Evolutionary conservation across 2,329 filamentous ascomycete species (phyloP).

Genomic region (Coniochaeta sp.): DNA sequence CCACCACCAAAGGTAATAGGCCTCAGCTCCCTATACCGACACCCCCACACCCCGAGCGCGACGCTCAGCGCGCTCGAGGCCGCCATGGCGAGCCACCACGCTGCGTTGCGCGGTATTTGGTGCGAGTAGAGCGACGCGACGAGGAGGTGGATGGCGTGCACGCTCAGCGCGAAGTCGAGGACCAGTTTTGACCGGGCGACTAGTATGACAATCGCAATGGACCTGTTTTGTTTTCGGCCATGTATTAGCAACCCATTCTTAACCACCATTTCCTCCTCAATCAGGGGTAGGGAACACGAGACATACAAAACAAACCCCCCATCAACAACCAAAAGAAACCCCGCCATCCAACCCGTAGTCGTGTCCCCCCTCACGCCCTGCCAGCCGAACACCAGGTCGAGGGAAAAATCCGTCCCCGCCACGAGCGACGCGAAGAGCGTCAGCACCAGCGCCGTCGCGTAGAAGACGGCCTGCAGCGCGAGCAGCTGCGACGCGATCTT

Average conservation of each 20-base stretch:
- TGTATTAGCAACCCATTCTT: no score
- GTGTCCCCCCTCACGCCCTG: constrained; percentile 52
- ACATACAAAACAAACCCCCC: constrained; percentile 45
- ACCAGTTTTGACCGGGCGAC: constrained; percentile 89
- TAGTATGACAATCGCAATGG: constrained; percentile 74
- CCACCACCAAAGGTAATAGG: constrained; percentile 78
- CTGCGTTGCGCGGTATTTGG: constrained; percentile 65
- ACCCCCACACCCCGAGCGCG: constrained; percentile 78
- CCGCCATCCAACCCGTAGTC: constrained; percentile 53
- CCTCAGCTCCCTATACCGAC: constrained; percentile 79
- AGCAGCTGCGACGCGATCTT: constrained; percentile 54
- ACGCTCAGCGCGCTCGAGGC: constrained; percentile 37
- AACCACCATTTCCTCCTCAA: no score
- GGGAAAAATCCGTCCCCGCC: constrained; percentile 45
- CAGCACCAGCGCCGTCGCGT: constrained; percentile 16
- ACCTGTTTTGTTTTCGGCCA: constrained; percentile 53
- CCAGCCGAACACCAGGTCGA: constrained; percentile 53
- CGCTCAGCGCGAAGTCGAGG: constrained; percentile 85
- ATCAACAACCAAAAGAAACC: constrained; percentile 50
- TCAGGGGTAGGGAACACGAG: no score
- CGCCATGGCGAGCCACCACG: constrained; percentile 73
- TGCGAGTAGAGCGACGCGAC: constrained; percentile 66
- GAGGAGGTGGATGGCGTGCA: constrained; percentile 35
- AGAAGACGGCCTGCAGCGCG: constrained; percentile 46
- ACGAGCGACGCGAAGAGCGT: constrained; percentile 47